Base-by-base conservation (phyloP, 345 rosid genomes). In the Rhizophora mangle region DNA sequence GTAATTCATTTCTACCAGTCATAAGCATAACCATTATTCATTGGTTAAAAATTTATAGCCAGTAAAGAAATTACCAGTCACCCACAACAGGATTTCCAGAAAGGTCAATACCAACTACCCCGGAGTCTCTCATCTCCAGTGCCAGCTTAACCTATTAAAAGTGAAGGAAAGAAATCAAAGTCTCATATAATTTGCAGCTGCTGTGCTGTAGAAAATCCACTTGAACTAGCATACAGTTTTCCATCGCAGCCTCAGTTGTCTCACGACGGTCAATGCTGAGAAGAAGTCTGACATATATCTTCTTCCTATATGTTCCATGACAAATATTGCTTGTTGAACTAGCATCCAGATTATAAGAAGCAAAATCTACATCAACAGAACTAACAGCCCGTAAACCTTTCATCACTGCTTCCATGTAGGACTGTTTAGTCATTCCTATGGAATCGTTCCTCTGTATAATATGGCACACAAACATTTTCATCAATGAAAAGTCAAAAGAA, bases 261-360 rank as follows among this genome's bases (percentile, higher is more conserved):
- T 90, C 98, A 65, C 96, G 92, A 56, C 96, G 94, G 55, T 92
- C 98, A 83, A 90, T 92, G 78, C 99, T 92, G 76, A 95, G 96
- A 84, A 95, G 98, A 68, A 92, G 87, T 74, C 94, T 82, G 63
- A 92, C 92, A 83, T 76, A 83, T 70, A 90, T 92, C 87, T 82
- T 90, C 81, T 82, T 88, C 64, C 83, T 85, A n/a, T 46, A 27
- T 71, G 69, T 47, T 47, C 80, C 86, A 81, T 79, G 77, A 76
- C 71, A 61, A 27, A 27, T 31, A 71, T 80, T 70, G 62, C 76
- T 64, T 16, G 6, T 63, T n/a, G 67, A 58, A 72, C 29, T 49
- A 49, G 70, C 58, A 70, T 72, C 69, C 63, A 68, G 51, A 26
- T 68, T 69, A 58, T 47, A 64, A 22, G 80, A 65, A 65, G 59